Conservation (phyloP, 1,284 basidiomycete species). For the Blastosporella zonata region DNA sequence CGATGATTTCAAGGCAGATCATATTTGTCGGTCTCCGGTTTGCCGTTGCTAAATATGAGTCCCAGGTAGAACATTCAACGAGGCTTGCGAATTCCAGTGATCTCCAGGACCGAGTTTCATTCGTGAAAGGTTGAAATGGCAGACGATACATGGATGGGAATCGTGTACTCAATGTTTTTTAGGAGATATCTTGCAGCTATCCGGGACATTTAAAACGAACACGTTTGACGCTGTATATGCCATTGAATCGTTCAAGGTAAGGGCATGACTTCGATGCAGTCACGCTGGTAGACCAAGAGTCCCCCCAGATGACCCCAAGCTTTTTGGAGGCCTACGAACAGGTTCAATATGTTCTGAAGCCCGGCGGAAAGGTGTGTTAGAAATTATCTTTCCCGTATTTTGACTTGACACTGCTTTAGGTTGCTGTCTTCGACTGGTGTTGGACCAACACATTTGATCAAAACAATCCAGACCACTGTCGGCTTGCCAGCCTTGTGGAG, state of each 20-base stretch:
- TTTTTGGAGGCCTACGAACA: not conserved
- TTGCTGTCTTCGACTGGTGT: slow-evolving; percentile 1
- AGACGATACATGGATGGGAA: not conserved
- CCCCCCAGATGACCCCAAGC: not conserved
- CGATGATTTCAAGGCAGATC: not conserved
- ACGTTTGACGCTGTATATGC: not conserved
- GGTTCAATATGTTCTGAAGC: not conserved
- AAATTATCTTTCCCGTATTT: not conserved
- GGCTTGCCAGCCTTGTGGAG: not conserved
- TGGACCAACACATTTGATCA: not conserved
- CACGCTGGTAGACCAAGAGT: no score
- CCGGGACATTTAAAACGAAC: not conserved
- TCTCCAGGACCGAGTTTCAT: not conserved
- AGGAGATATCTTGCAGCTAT: not conserved
- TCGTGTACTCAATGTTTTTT: not conserved
- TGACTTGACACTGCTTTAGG: not conserved
- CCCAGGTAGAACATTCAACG: not conserved
- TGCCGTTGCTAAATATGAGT: not conserved
- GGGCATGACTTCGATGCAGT: not conserved
- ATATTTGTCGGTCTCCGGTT: no score
- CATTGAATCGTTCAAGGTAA: slow-evolving; percentile 1
- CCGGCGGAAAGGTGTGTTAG: not conserved
- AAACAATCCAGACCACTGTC: not conserved
- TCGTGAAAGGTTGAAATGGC: not conserved
- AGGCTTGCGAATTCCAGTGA: not conserved